Conservation (phyloP, 352 stramenopile genomes). For the Pythium oligandrum region DNA sequence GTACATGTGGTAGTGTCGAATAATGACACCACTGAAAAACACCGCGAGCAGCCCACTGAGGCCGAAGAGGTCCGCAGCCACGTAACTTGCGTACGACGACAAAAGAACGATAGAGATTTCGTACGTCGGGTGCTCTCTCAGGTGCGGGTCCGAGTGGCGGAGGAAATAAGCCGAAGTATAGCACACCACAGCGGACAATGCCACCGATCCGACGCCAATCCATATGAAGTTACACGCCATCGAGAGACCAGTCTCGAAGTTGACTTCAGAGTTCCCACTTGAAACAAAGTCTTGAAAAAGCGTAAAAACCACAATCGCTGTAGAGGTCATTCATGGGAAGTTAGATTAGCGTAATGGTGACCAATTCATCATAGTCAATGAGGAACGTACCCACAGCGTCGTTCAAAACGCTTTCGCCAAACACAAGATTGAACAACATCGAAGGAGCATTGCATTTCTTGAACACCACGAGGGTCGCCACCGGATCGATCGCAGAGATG, state of each 20-base stretch:
- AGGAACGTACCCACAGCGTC: constrained; percentile 66
- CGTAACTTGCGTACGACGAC: constrained; percentile 67
- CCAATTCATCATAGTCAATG: neutral
- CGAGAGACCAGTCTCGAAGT: constrained; percentile 7
- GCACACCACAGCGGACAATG: constrained; percentile 35
- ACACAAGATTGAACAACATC: constrained; percentile 91
- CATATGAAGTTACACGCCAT: constrained; percentile 30
- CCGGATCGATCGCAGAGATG: constrained; percentile 90
- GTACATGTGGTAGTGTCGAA: constrained; percentile 72
- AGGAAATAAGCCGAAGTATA: constrained; percentile 44
- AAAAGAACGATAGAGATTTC: constrained; percentile 71
- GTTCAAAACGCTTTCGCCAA: constrained; percentile 87
- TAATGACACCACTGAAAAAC: constrained; percentile 87
- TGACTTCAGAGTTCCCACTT: constrained; percentile 30
- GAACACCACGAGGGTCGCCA: constrained; percentile 90
- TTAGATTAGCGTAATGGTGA: constrained; percentile 1
- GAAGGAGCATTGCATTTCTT: constrained; percentile 69
- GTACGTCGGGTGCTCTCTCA: constrained; percentile 52
- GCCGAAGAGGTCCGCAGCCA: constrained; percentile 55
- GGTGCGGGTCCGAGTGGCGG: constrained; percentile 27
- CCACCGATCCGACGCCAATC: constrained; percentile 39
- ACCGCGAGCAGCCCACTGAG: constrained; percentile 89
- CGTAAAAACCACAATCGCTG: constrained; percentile 73
- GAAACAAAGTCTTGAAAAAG: constrained; percentile 52
- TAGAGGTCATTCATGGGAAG: constrained; percentile 18